Conservation (phyloP, 1,284 basidiomycete genomes). For the Leccinum pachyderme region DNA sequence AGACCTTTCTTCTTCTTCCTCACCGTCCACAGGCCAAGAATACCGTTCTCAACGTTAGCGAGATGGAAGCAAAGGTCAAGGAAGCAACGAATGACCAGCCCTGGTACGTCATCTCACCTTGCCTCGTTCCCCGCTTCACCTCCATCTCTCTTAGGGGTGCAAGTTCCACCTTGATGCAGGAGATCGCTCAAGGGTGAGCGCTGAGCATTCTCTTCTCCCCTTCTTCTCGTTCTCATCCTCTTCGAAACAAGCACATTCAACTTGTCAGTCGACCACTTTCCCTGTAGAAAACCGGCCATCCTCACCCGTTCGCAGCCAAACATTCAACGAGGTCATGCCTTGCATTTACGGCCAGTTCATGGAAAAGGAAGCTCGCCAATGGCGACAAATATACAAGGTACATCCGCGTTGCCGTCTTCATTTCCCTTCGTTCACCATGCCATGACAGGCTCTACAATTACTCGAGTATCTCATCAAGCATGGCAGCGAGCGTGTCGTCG, state of each 20-base stretch:
- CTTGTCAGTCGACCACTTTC: constrained; percentile 60
- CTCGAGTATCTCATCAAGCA: constrained; percentile 97
- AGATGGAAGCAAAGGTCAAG: constrained; percentile 96
- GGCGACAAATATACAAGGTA: constrained; percentile 99
- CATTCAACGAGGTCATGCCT: constrained; percentile 99
- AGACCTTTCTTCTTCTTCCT: constrained; percentile 4
- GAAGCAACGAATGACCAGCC: constrained; percentile 99
- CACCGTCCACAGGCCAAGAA: constrained; percentile 66
- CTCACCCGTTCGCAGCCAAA: constrained; percentile 59
- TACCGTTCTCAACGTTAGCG: constrained; percentile 91
- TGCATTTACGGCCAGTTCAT: constrained; percentile 93
- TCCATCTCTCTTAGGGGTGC: constrained; percentile 74
- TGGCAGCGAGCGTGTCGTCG: constrained; percentile 97
- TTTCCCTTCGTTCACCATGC: constrained; percentile 1
- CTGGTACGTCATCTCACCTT: constrained; percentile 56
- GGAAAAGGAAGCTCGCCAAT: constrained; percentile 98
- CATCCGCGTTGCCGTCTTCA: not conserved
- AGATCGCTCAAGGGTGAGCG: constrained; percentile 88
- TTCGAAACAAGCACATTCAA: constrained; percentile 73
- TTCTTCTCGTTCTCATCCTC: constrained; percentile 5
- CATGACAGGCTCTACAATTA: constrained; percentile 78
- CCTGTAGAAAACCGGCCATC: not conserved
- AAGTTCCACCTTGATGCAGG: constrained; percentile 97
- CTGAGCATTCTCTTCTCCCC: constrained; percentile 29
- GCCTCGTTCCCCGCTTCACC: constrained; percentile 1